Evolutionary conservation across 2,329 filamentous ascomycete species (phyloP).

Genomic region (Penicillium aurantiogriseum): DNA sequence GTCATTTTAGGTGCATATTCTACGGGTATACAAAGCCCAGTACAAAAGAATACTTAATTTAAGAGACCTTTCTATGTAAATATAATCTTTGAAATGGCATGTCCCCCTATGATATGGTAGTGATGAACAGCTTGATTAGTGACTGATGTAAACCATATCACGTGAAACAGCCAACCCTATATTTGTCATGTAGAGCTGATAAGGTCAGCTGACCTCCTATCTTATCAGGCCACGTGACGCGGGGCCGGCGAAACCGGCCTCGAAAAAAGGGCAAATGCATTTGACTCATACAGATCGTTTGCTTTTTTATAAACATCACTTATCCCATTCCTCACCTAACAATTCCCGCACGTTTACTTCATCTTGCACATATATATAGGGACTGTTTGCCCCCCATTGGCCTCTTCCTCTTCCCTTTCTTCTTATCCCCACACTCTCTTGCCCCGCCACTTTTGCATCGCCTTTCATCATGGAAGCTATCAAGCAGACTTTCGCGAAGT

Average conservation of each 20-base stretch:
- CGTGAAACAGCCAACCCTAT: not conserved
- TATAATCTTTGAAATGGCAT: no score
- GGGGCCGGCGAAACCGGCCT: constrained; percentile 12
- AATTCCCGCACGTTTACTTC: not conserved
- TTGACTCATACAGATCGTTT: constrained; percentile 16
- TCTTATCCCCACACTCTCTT: constrained; percentile 7
- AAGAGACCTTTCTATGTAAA: no score
- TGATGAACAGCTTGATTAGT: no score
- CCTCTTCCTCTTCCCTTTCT: not conserved
- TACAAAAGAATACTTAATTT: no score
- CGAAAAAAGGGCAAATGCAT: constrained; percentile 15
- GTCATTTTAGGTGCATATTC: no score
- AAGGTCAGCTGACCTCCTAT: not conserved
- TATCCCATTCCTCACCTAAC: not conserved
- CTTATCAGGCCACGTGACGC: constrained; percentile 22
- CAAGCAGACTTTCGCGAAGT: constrained; percentile 57
- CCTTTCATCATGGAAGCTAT: constrained; percentile 50
- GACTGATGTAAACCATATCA: not conserved
- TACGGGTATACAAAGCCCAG: no score
- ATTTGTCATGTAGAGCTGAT: not conserved
- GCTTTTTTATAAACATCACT: not conserved
- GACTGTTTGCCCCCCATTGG: constrained; percentile 8
- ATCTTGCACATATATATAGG: not conserved
- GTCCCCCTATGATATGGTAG: no score
- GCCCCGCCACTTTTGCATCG: constrained; percentile 6